Evolutionary conservation across 78 protist genomes (phyloP).

Genomic region (Emiliania huxleyi): DNA sequence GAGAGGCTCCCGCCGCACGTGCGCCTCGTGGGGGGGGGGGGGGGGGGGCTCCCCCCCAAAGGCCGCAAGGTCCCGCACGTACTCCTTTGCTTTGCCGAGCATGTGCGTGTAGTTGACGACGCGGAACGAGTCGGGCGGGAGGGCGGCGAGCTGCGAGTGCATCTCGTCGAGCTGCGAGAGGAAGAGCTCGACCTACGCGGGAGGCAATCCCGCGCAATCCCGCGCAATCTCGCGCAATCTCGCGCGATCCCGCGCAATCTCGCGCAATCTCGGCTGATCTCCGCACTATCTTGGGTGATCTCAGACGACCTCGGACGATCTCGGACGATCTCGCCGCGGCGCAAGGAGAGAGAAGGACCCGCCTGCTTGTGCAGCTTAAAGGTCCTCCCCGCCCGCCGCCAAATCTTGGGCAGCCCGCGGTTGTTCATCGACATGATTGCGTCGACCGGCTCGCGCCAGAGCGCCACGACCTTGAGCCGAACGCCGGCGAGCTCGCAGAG

Average conservation of each 20-base stretch:
- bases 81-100: neutral
- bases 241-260: too few species aligned
- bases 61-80: neutral
- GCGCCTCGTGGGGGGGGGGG: too few species aligned
- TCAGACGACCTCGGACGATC: too few species aligned
- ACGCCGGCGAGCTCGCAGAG: neutral
- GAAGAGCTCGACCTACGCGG: conserved; percentile 14
- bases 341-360: too few species aligned
- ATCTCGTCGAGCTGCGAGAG: neutral
- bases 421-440: conserved; percentile 26
- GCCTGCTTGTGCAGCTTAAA: conserved; percentile 26
- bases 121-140: neutral
- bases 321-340: too few species aligned
- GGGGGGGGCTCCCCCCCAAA: neutral
- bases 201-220: too few species aligned
- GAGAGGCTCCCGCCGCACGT: too few species aligned
- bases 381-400: neutral
- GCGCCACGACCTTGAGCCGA: neutral
- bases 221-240: too few species aligned
- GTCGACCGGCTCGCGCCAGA: neutral
- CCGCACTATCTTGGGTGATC: too few species aligned
- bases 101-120: conserved; percentile 15
- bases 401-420: conserved; percentile 15
- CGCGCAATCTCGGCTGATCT: too few species aligned
- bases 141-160: neutral